Evolutionary conservation across 352 stramenopile genomes (phyloP).

Genomic region (Phytophthora hybrid): DNA sequence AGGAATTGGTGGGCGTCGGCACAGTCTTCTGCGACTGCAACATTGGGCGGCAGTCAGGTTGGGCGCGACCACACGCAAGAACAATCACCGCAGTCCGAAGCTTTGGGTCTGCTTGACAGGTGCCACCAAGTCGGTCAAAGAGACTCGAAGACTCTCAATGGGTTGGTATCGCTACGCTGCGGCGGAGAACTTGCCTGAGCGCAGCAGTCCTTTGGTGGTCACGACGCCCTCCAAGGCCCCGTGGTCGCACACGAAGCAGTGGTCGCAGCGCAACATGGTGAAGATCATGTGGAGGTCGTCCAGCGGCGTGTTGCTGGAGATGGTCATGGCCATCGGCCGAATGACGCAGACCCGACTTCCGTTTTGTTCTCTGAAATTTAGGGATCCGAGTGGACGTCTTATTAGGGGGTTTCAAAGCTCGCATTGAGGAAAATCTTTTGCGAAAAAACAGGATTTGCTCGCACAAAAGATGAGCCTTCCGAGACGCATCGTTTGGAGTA

Average conservation of each 20-base stretch:
- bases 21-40: too few species aligned
- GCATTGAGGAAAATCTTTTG: too few species aligned
- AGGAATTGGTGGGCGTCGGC: too few species aligned
- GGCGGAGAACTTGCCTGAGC: slow-evolving; percentile 44
- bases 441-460: too few species aligned
- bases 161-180: slow-evolving; percentile 12
- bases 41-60: too few species aligned
- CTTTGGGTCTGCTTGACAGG: neutral
- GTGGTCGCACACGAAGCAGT: slow-evolving; percentile 90
- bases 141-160: neutral
- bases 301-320: slow-evolving; percentile 80
- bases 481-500: too few species aligned
- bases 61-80: too few species aligned
- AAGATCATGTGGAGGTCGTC: slow-evolving; percentile 93
- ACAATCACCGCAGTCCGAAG: neutral
- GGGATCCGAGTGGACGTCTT: too few species aligned
- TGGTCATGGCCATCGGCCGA: slow-evolving; percentile 82
- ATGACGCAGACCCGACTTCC: slow-evolving; percentile 71
- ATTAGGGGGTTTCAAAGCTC: too few species aligned
- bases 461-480: too few species aligned
- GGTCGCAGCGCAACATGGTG: slow-evolving; percentile 90
- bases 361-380: too few species aligned
- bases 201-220: slow-evolving; percentile 79
- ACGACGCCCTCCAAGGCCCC: slow-evolving; percentile 85
- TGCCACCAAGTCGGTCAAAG: neutral